Base-by-base conservation (phyloP, 2,329 filamentous ascomycete genomes). In the Verticillium isaacii region DNA sequence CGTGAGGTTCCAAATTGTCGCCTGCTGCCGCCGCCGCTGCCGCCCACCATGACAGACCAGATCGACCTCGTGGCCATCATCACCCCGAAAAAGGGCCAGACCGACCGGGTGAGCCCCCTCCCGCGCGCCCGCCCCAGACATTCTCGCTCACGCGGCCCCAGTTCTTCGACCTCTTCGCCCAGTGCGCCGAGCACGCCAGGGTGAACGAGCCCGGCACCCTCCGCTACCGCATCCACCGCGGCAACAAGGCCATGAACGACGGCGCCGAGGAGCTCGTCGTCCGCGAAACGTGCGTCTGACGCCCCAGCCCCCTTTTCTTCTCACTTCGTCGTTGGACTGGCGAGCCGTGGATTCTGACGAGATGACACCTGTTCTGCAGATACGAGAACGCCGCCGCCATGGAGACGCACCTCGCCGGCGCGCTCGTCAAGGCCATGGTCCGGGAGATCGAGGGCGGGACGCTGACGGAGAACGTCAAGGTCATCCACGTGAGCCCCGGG, bases 11-110 rank as follows among this genome's bases (percentile, higher is more conserved):
- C 37, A 12, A 37, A 19, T 17, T 41, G 17, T 1, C 14, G 9
- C 37, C 5, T 41, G 17, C 14, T 15, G 37, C 15, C 3, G 37
- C 15, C 15, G n/a, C 8, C 19, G 15, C 23, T 23, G 23, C 41
- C 41, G 41, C 41, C 19, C 41, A 64, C n/a, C 19, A 68, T 67
- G 64, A 63, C 65, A 2, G 41, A 37, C 17, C 61, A 59, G 50
- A 64, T 71, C 36, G 64, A 69, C 32, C 64, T 70, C 45, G 69
- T 68, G 32, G 70, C 66, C 23, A 61, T 69, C 63, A 63, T 72
- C 57, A 71, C 67, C n/a, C 67, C 68, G 25, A 70, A 70, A 59
- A 64, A 70, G 14, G 69, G 68, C 50, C 70, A 70, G 60, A 59
- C 60, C n/a, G 52, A 66, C 39, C 62, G 66, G 25, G 67, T 67